A percentile compares a stretch with the other conserved stretches of the same genome.
Evolutionary conservation across 2,329 filamentous ascomycete genomes (phyloP).

Genomic region (Geosmithia flava): DNA sequence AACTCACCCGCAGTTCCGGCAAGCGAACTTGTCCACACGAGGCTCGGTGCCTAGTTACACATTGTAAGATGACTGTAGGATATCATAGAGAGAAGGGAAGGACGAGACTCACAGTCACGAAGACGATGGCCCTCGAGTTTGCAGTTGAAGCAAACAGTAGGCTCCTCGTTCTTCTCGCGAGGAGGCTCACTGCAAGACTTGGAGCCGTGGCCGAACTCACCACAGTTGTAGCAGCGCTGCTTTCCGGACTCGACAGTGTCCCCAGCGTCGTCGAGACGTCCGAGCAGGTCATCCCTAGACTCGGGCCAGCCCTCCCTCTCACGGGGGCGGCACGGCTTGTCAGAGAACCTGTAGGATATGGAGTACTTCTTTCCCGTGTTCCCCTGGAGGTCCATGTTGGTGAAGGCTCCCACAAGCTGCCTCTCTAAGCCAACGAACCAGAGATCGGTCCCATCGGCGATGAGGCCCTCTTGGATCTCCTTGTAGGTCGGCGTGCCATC

Average conservation of each 20-base stretch:
- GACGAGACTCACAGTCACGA: slow-evolving; percentile 46
- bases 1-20: slow-evolving; percentile 52
- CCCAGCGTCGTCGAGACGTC: slow-evolving; percentile 54
- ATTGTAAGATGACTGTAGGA: neutral
- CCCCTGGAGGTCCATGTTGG: slow-evolving; percentile 62
- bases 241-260: slow-evolving; percentile 47
- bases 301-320: slow-evolving; percentile 50
- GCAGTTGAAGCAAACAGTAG: slow-evolving; percentile 54
- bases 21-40: slow-evolving; percentile 51
- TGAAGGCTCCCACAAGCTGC: slow-evolving; percentile 41
- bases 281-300: slow-evolving; percentile 43
- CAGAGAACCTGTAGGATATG: slow-evolving; percentile 48
- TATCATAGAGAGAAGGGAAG: neutral
- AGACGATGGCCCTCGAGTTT: slow-evolving; percentile 50
- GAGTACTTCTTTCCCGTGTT: slow-evolving; percentile 52
- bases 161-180: slow-evolving; percentile 26
- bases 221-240: slow-evolving; percentile 51
- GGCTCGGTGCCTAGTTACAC: slow-evolving; percentile 37
- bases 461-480: slow-evolving; percentile 49
- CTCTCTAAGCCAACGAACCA: slow-evolving; percentile 53
- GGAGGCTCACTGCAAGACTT: slow-evolving; percentile 49
- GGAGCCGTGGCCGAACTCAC: slow-evolving; percentile 48
- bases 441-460: slow-evolving; percentile 36
- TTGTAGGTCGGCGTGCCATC: slow-evolving; percentile 39
- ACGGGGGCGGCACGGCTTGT: slow-evolving; percentile 43